Evolutionary conservation across 257 asterid species (phyloP).

Genomic region (Prunella vulgaris): DNA sequence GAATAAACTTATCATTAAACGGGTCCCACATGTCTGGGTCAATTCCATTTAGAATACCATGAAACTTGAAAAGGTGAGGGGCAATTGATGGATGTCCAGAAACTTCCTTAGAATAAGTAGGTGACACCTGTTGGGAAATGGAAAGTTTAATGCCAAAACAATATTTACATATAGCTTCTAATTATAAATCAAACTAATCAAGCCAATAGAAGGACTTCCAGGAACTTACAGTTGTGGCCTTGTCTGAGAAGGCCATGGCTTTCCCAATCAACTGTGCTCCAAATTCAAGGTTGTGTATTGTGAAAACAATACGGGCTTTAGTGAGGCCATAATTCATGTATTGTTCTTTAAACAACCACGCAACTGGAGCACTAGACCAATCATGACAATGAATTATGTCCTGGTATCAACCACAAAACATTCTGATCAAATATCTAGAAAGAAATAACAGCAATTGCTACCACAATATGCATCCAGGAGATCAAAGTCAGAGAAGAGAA

Average conservation of each 20-base stretch:
- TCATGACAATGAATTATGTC: conserved; percentile 96
- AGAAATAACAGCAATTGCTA: conserved; percentile 5
- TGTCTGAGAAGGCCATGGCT: conserved; percentile 76
- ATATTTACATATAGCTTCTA: neutral
- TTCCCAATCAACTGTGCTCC: conserved; percentile 73
- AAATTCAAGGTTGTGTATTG: conserved; percentile 97
- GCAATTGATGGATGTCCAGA: conserved; percentile 70
- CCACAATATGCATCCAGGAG: conserved; percentile 13
- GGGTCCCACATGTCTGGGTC: conserved; percentile 99
- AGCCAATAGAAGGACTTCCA: neutral
- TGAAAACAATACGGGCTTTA: conserved; percentile 86
- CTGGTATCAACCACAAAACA: conserved; percentile 38
- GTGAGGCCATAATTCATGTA: conserved; percentile 79
- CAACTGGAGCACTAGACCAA: conserved; percentile 99
- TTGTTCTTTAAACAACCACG: conserved; percentile 91
- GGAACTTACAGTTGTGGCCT: conserved; percentile 83
- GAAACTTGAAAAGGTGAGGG: conserved; percentile 82
- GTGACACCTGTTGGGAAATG: conserved; percentile 71
- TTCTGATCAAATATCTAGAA: neutral
- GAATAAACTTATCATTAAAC: conserved; percentile 76
- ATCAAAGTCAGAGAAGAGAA: conserved; percentile 12
- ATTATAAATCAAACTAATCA: conserved; percentile 14
- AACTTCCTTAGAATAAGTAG: conserved; percentile 85
- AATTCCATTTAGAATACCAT: conserved; percentile 93
- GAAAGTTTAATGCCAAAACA: conserved; percentile 12